These are phyloP conservation scores for Phytophthora tubulina DNA, from an alignment of 352 stramenopile genomes.

Conservation along the genomic window DNA sequence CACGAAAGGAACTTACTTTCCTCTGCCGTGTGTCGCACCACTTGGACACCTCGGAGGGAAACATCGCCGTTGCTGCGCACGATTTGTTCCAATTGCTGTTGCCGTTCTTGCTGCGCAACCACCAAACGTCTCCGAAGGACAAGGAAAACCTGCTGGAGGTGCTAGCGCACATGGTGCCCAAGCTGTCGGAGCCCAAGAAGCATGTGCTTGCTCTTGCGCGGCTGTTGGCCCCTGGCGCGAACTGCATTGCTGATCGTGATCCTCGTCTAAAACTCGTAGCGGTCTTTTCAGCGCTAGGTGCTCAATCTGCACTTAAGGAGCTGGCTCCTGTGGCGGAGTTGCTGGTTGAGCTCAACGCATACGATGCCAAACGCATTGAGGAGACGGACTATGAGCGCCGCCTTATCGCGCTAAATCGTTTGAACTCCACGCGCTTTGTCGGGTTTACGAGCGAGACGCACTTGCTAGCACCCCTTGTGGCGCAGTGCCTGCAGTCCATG, in stretches of 20 bases:
- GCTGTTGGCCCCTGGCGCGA: slow-evolving; percentile 76
- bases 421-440: slow-evolving; percentile 74
- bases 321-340: slow-evolving; percentile 58
- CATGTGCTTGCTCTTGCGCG: slow-evolving; percentile 83
- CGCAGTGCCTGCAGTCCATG: slow-evolving; percentile 86
- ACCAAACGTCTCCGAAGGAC: slow-evolving; percentile 75
- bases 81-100: slow-evolving; percentile 89
- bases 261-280: slow-evolving; percentile 71
- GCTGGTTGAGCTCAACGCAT: slow-evolving; percentile 77
- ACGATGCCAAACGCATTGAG: slow-evolving; percentile 82
- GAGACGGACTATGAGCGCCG: slow-evolving; percentile 88
- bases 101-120: slow-evolving; percentile 86
- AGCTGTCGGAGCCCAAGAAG: slow-evolving; percentile 76
- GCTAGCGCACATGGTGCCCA: slow-evolving; percentile 76
- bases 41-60: slow-evolving; percentile 52
- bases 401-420: slow-evolving; percentile 73
- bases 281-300: slow-evolving; percentile 75
- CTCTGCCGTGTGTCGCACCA: slow-evolving; percentile 81
- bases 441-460: slow-evolving; percentile 67
- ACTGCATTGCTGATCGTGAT: slow-evolving; percentile 71
- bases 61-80: slow-evolving; percentile 54
- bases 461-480: slow-evolving; percentile 79
- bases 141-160: slow-evolving; percentile 88
- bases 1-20: slow-evolving; percentile 83
- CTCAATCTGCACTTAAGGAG: slow-evolving; percentile 43